Evolutionary conservation across 768 basidiomycete genomes (phyloP), one percentile per base, ranked within the genome.

Genomic region (Cytidiella melzeri): DNA sequence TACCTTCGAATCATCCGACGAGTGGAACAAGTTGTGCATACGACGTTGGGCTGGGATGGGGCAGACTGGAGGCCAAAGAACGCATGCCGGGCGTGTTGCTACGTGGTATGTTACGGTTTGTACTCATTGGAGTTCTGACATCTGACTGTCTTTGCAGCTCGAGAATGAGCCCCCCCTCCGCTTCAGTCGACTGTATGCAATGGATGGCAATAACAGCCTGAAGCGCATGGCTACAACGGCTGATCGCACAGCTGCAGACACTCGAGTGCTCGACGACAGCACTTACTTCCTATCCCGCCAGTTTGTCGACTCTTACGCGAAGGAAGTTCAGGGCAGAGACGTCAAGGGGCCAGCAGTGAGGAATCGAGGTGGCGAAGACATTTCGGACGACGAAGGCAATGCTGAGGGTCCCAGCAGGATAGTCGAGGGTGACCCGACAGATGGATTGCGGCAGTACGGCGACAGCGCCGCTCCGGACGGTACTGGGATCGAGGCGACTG

Each of bases 41-140:
- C 13, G 5, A 58, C 50, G 4, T 60, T 75, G 12, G 60, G 60
- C 0, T 54, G 61, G 0, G 54, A 67, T 43, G 41, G 39, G 0
- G 57, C 61, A 0, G 37, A 71, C 26, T 75, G 69, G 67, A 47
- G 61, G 1, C n/a, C n/a, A n/a, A n/a, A n/a, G n/a, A n/a, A n/a
- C n/a, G n/a, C n/a, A n/a, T n/a, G n/a, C n/a, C n/a, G n/a, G n/a
- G n/a, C n/a, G n/a, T n/a, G n/a, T n/a, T n/a, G n/a, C n/a, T n/a
- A n/a, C n/a, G n/a, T n/a, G 59, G 63, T 70, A 47, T 6, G 43
- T 36, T 24, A 4, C n/a, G 5, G 27, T 10, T 25, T 24, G 7
- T 6, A 43, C 27, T 19, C 6, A 24, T 43, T 11, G 2, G 34
- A 49, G 48, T 18, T 43, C 19, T 25, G 43, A 30, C 19, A 43